Evolutionary conservation across 2,329 filamentous ascomycete species (phyloP).

Genomic region (Neonectria magnoliae): DNA sequence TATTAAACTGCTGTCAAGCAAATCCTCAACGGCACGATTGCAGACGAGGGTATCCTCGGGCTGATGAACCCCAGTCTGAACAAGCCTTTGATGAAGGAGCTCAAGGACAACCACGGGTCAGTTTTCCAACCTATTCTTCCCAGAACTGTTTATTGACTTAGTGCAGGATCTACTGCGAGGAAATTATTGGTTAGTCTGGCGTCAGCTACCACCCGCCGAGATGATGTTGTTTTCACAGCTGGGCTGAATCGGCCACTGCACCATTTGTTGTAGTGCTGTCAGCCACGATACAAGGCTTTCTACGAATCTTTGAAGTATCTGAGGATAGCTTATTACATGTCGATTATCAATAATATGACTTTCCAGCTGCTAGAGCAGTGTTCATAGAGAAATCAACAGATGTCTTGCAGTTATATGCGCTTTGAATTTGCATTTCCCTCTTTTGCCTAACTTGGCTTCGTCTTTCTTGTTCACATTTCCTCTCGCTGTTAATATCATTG

Average conservation of each 20-base stretch:
- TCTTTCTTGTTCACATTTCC: no score
- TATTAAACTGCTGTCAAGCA: constrained; percentile 76
- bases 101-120: constrained; percentile 1
- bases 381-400: neutral
- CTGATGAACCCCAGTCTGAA: constrained; percentile 79
- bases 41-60: constrained; percentile 78
- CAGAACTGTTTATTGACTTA: neutral
- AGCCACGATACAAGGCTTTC: neutral
- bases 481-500: no score
- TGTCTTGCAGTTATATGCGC: neutral
- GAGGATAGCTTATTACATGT: neutral
- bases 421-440: neutral
- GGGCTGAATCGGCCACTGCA: neutral
- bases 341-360: neutral
- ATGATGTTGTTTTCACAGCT: neutral
- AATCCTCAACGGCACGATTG: constrained; percentile 79
- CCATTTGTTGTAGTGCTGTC: neutral
- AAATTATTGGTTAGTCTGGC: neutral
- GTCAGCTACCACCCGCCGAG: neutral
- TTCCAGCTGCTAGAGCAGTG: neutral
- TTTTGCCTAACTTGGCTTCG: no score
- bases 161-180: neutral
- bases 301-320: neutral
- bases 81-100: constrained; percentile 68
- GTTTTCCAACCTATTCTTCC: neutral